Conservation (phyloP, 768 basidiomycete species). For the Phanerochaete sordida region DNA sequence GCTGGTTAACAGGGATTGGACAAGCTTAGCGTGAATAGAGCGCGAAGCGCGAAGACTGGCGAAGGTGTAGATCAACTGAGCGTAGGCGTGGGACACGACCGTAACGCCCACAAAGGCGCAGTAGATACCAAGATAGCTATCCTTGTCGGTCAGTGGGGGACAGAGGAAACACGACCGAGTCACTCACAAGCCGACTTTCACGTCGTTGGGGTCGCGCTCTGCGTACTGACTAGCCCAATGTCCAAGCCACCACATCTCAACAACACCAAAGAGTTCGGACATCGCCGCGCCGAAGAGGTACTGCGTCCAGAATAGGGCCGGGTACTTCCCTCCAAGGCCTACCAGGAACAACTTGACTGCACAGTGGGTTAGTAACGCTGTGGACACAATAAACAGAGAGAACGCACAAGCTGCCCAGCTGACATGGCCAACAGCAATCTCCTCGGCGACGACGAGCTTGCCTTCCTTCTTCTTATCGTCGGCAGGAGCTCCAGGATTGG, state of each 20-base stretch:
- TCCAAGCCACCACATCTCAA: constrained; percentile 34
- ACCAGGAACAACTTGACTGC: constrained; percentile 30
- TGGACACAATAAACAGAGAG: background rate
- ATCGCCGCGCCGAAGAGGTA: constrained; percentile 15
- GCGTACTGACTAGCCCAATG: constrained; percentile 34
- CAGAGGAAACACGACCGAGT: too few species aligned
- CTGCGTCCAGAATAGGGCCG: constrained; percentile 26
- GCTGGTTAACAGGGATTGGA: constrained; percentile 29
- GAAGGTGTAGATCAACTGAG: constrained; percentile 21
- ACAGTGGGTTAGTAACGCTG: background rate
- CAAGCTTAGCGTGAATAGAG: constrained; percentile 26
- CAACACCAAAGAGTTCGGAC: constrained; percentile 16
- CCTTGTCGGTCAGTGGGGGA: too few species aligned
- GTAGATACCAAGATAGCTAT: constrained; percentile 30
- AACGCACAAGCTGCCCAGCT: constrained; percentile 31
- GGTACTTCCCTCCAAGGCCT: constrained; percentile 22
- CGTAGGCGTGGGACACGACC: constrained; percentile 19
- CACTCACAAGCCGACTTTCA: constrained; percentile 30
- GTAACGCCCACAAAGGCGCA: constrained; percentile 17
- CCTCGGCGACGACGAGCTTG: constrained; percentile 34
- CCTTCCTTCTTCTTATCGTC: constrained; percentile 22
- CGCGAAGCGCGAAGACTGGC: constrained; percentile 30
- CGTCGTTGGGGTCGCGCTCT: constrained; percentile 19
- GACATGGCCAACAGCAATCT: constrained; percentile 33
- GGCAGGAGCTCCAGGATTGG: constrained; percentile 4